Percentiles rank a stretch among this genome's conserved stretches.
phyloP scores from a whole-genome alignment of 345 rosid species.

The Theobroma cacao region DNA sequence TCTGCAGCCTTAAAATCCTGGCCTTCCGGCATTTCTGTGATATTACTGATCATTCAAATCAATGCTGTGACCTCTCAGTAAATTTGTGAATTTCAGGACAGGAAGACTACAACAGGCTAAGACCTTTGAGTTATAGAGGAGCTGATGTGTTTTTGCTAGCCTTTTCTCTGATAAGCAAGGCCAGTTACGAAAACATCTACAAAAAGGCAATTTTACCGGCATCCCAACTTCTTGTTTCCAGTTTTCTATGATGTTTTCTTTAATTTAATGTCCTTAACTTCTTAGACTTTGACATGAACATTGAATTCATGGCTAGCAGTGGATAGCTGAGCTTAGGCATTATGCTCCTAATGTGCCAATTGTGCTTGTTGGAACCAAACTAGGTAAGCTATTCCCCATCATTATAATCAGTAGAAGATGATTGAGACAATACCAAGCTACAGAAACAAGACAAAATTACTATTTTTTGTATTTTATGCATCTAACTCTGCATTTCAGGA shows the following conservation, averaged over 20 bases:
- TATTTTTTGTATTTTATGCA: background rate
- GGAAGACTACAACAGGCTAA: slow-evolving; percentile 79
- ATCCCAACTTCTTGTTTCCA: background rate
- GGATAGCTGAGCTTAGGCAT: slow-evolving; percentile 79
- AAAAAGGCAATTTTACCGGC: slow-evolving; percentile 48
- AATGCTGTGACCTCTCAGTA: background rate
- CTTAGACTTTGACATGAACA: background rate
- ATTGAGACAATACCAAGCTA: background rate
- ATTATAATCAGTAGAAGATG: background rate
- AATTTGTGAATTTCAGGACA: slow-evolving; percentile 46
- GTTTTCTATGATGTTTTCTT: background rate
- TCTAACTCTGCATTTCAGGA: background rate
- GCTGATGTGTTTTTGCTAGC: slow-evolving; percentile 84
- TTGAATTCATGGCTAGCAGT: slow-evolving; percentile 34
- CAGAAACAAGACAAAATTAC: background rate
- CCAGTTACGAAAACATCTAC: slow-evolving; percentile 73
- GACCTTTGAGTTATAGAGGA: slow-evolving; percentile 85
- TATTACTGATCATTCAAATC: slow-evolving; percentile 1
- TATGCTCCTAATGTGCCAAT: slow-evolving; percentile 74
- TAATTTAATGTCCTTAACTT: background rate
- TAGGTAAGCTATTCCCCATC: slow-evolving; percentile 35
- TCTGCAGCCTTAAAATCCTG: background rate
- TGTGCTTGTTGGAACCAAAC: slow-evolving; percentile 77
- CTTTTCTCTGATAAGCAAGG: slow-evolving; percentile 74
- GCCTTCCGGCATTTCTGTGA: background rate